A percentile compares a stretch with the other conserved stretches of the same genome.
Evolutionary conservation across 495 filamentous ascomycete species (phyloP).

Genomic region (Haplographium delicatum): DNA sequence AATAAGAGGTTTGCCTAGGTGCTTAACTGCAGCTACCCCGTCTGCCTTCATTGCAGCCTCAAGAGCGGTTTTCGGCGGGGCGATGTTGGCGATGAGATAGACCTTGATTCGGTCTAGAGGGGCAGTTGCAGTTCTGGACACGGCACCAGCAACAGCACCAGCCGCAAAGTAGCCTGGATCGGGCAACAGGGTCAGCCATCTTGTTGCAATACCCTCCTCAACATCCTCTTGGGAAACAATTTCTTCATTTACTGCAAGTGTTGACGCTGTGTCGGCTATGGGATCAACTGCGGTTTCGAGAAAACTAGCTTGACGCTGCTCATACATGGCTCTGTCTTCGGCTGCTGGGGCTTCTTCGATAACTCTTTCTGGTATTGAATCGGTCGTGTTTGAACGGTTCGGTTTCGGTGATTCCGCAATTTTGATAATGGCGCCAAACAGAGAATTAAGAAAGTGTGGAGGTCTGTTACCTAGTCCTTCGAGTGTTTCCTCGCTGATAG

Average conservation of each 20-base stretch:
- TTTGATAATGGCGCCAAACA: slow-evolving; percentile 62
- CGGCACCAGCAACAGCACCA: slow-evolving; percentile 84
- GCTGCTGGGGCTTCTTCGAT: background rate
- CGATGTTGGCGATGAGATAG: slow-evolving; percentile 90
- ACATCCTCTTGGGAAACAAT: background rate
- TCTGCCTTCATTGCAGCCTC: slow-evolving; percentile 59
- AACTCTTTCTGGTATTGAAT: background rate
- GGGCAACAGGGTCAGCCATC: slow-evolving; percentile 44
- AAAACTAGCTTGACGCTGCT: slow-evolving; percentile 11
- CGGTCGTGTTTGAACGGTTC: background rate
- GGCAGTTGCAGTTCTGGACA: slow-evolving; percentile 89
- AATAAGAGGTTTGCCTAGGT: slow-evolving; percentile 60
- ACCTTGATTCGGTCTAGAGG: slow-evolving; percentile 96
- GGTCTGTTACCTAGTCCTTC: slow-evolving; percentile 95
- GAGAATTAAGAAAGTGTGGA: slow-evolving; percentile 71
- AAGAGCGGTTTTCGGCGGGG: slow-evolving; percentile 33
- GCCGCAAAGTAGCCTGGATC: slow-evolving; percentile 82
- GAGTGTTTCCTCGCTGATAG: slow-evolving; percentile 80
- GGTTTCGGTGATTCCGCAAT: slow-evolving; percentile 37
- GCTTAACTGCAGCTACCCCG: slow-evolving; percentile 58
- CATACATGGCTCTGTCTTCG: slow-evolving; percentile 6
- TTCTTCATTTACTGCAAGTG: background rate
- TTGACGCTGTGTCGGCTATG: background rate
- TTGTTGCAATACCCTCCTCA: slow-evolving; percentile 8
- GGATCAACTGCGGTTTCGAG: background rate